Conservation (phyloP, 1,284 basidiomycete genomes). For the Thelephora terrestris region DNA sequence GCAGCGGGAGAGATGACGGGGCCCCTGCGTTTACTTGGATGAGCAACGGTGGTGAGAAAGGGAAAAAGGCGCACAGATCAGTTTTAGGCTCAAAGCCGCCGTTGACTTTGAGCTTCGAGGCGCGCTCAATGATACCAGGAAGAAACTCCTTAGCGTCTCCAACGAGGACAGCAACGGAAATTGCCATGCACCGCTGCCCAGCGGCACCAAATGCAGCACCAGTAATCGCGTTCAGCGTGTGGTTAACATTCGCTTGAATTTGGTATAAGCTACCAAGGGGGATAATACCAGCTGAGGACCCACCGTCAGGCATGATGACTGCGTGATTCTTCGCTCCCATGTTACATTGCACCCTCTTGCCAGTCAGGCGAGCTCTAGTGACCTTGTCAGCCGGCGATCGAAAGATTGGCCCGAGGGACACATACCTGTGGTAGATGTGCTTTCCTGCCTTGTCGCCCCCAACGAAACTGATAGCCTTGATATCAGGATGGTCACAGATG, state of each 20-base stretch:
- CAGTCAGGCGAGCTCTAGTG: slow-evolving; percentile 65
- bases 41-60: slow-evolving; percentile 4
- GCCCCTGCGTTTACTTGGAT: slow-evolving; percentile 43
- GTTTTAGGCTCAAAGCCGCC: slow-evolving; percentile 85
- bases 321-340: slow-evolving; percentile 97
- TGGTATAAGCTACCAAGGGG: slow-evolving; percentile 1
- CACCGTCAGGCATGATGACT: slow-evolving; percentile 91
- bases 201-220: slow-evolving; percentile 97
- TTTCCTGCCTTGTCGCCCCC: slow-evolving; percentile 90
- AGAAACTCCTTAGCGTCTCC: slow-evolving; percentile 80
- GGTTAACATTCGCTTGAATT: slow-evolving; percentile 79
- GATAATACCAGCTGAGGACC: slow-evolving; percentile 9
- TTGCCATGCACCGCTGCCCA: slow-evolving; percentile 94
- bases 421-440: slow-evolving; percentile 85
- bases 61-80: slow-evolving; percentile 59
- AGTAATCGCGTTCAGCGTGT: slow-evolving; percentile 86
- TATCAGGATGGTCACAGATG: slow-evolving; percentile 85
- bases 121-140: slow-evolving; percentile 79
- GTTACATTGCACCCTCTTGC: slow-evolving; percentile 93
- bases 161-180: slow-evolving; percentile 84
- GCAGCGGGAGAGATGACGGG: slow-evolving; percentile 90
- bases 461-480: slow-evolving; percentile 97
- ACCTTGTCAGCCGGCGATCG: background rate
- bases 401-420: background rate
- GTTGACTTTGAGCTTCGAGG: slow-evolving; percentile 73